Evolutionary conservation across 331 rosid genomes (phyloP).

Genomic region (Malus hybrid): DNA sequence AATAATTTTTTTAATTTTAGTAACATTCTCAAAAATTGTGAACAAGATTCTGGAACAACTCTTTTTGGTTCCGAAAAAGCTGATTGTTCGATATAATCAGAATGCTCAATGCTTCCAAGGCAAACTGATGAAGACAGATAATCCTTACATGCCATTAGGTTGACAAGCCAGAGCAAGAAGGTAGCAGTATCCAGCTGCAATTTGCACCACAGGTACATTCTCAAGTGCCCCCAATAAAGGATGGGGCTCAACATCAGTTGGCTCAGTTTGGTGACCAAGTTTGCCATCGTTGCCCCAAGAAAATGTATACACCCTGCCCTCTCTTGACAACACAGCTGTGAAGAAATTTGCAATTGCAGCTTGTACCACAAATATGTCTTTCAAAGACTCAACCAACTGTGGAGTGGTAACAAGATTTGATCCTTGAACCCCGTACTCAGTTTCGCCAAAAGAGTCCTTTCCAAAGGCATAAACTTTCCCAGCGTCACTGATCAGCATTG

Average conservation of each 20-base stretch:
- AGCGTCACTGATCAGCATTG: slow-evolving; percentile 84
- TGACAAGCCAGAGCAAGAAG: slow-evolving; percentile 95
- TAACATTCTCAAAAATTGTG: too few species aligned
- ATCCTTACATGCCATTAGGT: slow-evolving; percentile 85
- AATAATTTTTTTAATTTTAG: too few species aligned
- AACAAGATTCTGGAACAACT: too few species aligned
- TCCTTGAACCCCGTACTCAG: slow-evolving; percentile 68
- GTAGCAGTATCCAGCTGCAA: slow-evolving; percentile 97
- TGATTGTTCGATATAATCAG: too few species aligned
- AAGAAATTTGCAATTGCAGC: slow-evolving; percentile 95
- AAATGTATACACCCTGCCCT: slow-evolving; percentile 85
- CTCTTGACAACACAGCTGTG: slow-evolving; percentile 94
- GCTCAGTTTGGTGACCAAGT: slow-evolving; percentile 85
- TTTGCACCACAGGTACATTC: slow-evolving; percentile 83
- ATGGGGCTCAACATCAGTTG: slow-evolving; percentile 62
- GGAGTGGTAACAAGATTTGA: slow-evolving; percentile 53
- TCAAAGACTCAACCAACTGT: slow-evolving; percentile 68
- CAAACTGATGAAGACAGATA: neutral
- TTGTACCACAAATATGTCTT: slow-evolving; percentile 81
- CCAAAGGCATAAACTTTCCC: slow-evolving; percentile 87
- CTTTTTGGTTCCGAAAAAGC: too few species aligned
- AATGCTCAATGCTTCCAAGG: too few species aligned
- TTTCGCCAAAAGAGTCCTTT: slow-evolving; percentile 87
- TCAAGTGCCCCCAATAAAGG: slow-evolving; percentile 80
- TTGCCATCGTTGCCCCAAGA: slow-evolving; percentile 82